Evolutionary conservation across 2,329 filamentous ascomycete species (phyloP).

Genomic region (Talaromyces pinophilus): DNA sequence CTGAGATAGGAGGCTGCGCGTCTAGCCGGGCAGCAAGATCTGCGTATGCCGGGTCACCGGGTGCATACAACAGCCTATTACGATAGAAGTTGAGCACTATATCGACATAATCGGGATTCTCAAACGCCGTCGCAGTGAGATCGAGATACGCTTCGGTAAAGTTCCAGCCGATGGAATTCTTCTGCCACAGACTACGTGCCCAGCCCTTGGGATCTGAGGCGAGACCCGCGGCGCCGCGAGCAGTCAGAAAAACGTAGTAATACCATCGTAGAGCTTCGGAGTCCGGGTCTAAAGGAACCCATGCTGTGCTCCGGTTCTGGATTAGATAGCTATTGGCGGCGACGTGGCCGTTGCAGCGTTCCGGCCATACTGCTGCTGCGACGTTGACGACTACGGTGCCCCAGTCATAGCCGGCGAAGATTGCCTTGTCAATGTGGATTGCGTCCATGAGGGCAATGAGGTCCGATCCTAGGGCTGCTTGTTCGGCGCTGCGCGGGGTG

Average conservation of each 20-base stretch:
- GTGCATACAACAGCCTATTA: slow-evolving; percentile 22
- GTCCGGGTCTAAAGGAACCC: slow-evolving; percentile 24
- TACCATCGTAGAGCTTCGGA: slow-evolving; percentile 32
- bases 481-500: slow-evolving; percentile 31
- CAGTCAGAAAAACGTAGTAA: slow-evolving; percentile 31
- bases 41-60: slow-evolving; percentile 17
- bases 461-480: slow-evolving; percentile 31
- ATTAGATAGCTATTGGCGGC: slow-evolving; percentile 26
- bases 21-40: slow-evolving; percentile 13
- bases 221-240: slow-evolving; percentile 27
- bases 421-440: slow-evolving; percentile 29
- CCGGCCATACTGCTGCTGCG: slow-evolving; percentile 31
- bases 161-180: slow-evolving; percentile 30
- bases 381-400: slow-evolving; percentile 32
- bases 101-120: slow-evolving; percentile 25
- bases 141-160: slow-evolving; percentile 28
- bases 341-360: slow-evolving; percentile 31
- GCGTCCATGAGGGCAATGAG: slow-evolving; percentile 32
- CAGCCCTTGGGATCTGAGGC: slow-evolving; percentile 26
- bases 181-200: slow-evolving; percentile 28
- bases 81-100: slow-evolving; percentile 25
- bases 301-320: slow-evolving; percentile 27
- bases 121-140: slow-evolving; percentile 24
- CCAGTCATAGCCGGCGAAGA: slow-evolving; percentile 35
- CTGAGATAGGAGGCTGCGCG: slow-evolving; percentile 20